Conservation (phyloP, 805 yeast species). For the Kodamaea hsintzibuensis region DNA sequence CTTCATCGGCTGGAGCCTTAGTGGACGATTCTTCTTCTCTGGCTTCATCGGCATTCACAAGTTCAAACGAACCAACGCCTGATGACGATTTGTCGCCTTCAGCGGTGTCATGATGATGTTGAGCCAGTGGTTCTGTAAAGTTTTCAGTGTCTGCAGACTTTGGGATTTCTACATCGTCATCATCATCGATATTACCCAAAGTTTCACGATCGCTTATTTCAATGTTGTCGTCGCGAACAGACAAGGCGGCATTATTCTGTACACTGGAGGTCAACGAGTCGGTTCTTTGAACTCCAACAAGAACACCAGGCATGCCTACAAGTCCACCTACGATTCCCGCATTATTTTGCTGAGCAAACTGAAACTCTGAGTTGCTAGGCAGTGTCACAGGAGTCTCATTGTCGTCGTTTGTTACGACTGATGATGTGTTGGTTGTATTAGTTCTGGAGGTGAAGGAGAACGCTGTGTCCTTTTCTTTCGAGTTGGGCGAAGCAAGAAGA, state of each 20-base stretch:
- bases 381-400: slow-evolving; percentile 51
- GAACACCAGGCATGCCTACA: slow-evolving; percentile 46
- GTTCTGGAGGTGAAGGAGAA: slow-evolving; percentile 1
- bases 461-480: slow-evolving; percentile 2
- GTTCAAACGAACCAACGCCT: slow-evolving; percentile 54
- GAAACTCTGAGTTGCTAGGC: slow-evolving; percentile 49
- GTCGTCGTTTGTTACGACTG: slow-evolving; percentile 19
- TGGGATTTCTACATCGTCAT: slow-evolving; percentile 14
- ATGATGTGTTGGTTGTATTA: slow-evolving; percentile 5
- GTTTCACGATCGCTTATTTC: slow-evolving; percentile 47
- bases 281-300: slow-evolving; percentile 57
- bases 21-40: slow-evolving; percentile 16
- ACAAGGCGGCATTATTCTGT: slow-evolving; percentile 87
- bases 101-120: slow-evolving; percentile 16
- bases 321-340: slow-evolving; percentile 39
- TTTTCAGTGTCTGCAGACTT: slow-evolving; percentile 9
- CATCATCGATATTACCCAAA: slow-evolving; percentile 22
- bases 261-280: slow-evolving; percentile 87
- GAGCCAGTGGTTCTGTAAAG: slow-evolving; percentile 4
- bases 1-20: slow-evolving; percentile 21
- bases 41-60: slow-evolving; percentile 53
- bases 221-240: slow-evolving; percentile 74
- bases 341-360: slow-evolving; percentile 35
- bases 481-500: not conserved
- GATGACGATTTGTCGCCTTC: slow-evolving; percentile 44